These are phyloP conservation scores for Echium plantagineum DNA, from an alignment of 257 asterid genomes.

Conservation along the genomic window DNA sequence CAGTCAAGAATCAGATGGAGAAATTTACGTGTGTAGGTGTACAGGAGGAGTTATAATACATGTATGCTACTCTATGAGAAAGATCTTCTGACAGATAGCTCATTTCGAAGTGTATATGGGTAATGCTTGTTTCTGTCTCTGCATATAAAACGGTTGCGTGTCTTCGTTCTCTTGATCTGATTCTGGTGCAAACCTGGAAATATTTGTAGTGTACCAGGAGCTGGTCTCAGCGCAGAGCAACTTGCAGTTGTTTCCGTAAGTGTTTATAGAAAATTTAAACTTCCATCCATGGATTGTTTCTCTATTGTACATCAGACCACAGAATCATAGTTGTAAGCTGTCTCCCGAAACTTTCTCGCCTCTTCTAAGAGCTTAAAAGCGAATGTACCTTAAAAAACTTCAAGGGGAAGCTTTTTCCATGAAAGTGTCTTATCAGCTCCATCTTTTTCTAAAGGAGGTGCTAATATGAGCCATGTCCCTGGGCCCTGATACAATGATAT, in stretches of 20 bases:
- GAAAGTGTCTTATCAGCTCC: background rate
- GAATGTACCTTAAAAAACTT: too few species aligned
- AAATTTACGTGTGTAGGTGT: constrained; percentile 51
- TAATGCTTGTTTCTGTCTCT: constrained; percentile 15
- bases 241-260: constrained; percentile 89
- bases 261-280: constrained; percentile 9
- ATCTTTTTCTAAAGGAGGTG: too few species aligned
- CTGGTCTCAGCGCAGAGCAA: constrained; percentile 84
- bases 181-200: background rate
- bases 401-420: background rate
- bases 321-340: background rate
- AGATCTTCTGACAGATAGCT: constrained; percentile 73
- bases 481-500: background rate
- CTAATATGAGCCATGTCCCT: background rate
- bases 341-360: background rate
- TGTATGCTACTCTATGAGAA: constrained; percentile 85
- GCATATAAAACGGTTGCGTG: constrained; percentile 2
- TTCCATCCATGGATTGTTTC: background rate
- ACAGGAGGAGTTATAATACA: constrained; percentile 74
- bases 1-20: constrained; percentile 65
- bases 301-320: background rate
- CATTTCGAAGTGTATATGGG: constrained; percentile 90
- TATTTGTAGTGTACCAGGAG: constrained; percentile 56
- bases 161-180: constrained; percentile 7
- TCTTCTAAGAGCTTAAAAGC: background rate